A percentile compares a stretch with the other conserved stretches of the same genome.
Conservation (phyloP, 306 rosid genomes). For the Erythrophleum fordii region DNA sequence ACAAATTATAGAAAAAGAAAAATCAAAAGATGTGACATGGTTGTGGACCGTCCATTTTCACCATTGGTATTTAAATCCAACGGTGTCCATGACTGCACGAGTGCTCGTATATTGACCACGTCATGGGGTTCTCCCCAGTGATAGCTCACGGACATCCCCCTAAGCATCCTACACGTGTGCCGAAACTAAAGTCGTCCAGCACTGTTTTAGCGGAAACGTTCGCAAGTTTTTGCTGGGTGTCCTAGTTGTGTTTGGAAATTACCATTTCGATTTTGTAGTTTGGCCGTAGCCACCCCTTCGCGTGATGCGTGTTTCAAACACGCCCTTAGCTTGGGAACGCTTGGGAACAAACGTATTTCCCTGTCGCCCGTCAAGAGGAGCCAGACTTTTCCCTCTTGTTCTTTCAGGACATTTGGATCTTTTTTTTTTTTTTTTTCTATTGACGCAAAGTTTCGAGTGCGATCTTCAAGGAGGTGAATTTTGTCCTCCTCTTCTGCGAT, state of each 20-base stretch:
- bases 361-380: background rate
- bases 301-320: conserved; percentile 13
- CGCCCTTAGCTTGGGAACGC: conserved; percentile 1
- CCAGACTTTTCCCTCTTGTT: background rate
- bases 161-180: conserved; percentile 27
- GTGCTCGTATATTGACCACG: conserved; percentile 10
- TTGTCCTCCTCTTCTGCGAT: conserved; percentile 8
- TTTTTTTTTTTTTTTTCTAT: background rate
- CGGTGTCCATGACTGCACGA: background rate
- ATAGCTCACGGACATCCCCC: conserved; percentile 6
- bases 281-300: background rate
- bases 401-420: conserved; percentile 1
- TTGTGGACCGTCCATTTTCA: background rate
- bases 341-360: background rate
- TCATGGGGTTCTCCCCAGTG: conserved; percentile 25
- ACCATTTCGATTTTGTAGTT: background rate
- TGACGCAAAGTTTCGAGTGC: no score
- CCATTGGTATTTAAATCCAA: background rate
- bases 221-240: conserved; percentile 7
- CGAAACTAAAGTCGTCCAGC: conserved; percentile 1
- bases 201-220: conserved; percentile 29
- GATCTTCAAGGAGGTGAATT: conserved; percentile 28
- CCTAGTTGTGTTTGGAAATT: conserved; percentile 18
- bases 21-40: no score
- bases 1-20: no score